Percentiles rank a stretch among this genome's conserved stretches.
Evolutionary conservation across 257 asterid genomes (phyloP).

Genomic region (Solanum chiquidenum): DNA sequence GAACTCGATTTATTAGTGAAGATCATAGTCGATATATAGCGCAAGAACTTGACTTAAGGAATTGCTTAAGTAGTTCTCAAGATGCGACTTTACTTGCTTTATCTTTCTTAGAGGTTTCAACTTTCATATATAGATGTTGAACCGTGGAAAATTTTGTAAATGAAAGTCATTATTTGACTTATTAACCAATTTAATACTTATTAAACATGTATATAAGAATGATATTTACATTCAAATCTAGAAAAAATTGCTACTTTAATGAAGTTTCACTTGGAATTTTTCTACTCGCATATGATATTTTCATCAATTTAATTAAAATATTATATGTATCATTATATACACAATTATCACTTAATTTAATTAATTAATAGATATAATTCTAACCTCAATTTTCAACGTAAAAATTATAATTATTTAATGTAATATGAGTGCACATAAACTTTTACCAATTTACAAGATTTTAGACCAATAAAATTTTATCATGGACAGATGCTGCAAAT

Average conservation of each 20-base stretch:
- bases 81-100: background rate
- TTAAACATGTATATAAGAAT: background rate
- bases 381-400: background rate
- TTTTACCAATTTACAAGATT: background rate
- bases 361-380: background rate
- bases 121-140: background rate
- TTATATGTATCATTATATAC: background rate
- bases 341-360: background rate
- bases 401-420: background rate
- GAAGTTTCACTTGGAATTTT: background rate
- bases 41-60: too few species aligned
- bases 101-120: too few species aligned
- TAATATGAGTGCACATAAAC: background rate
- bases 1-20: background rate
- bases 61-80: background rate
- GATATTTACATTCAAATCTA: background rate
- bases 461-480: too few species aligned
- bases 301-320: background rate
- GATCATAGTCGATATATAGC: too few species aligned
- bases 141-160: background rate
- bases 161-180: background rate
- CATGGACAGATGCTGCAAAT: background rate
- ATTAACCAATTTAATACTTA: too few species aligned
- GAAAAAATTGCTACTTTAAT: background rate
- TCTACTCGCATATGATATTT: background rate